Percentiles rank a stretch among this genome's conserved stretches.
phyloP scores from a whole-genome alignment of 106 monocot genomes.

The Dendrobium nobile region DNA sequence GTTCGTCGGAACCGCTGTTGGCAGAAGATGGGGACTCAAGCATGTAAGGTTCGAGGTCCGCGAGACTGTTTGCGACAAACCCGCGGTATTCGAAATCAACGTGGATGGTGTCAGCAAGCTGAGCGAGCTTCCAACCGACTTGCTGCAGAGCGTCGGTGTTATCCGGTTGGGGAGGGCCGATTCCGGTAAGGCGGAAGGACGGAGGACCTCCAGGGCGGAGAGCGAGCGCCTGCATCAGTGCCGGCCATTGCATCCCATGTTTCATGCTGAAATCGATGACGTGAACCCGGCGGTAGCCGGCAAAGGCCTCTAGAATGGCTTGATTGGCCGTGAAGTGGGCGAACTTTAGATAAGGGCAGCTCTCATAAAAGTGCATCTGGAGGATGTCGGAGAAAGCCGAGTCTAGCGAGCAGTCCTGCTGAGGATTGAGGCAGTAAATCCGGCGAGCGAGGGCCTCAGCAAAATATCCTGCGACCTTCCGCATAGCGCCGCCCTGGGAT shows the following conservation, averaged over 20 bases:
- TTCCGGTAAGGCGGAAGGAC: constrained; percentile 72
- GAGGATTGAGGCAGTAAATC: constrained; percentile 32
- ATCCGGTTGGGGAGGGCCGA: constrained; percentile 74
- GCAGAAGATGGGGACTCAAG: constrained; percentile 13
- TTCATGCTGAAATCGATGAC: constrained; percentile 93
- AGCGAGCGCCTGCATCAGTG: constrained; percentile 84
- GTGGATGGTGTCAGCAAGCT: constrained; percentile 65
- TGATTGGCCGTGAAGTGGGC: constrained; percentile 99
- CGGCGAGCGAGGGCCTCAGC: constrained; percentile 66
- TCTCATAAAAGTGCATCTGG: constrained; percentile 94
- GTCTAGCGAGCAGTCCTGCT: constrained; percentile 7
- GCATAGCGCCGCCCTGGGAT: constrained; percentile 66
- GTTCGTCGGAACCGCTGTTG: constrained; percentile 13
- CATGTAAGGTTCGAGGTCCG: constrained; percentile 76
- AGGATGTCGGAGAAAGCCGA: constrained; percentile 53
- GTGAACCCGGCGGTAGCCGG: constrained; percentile 62
- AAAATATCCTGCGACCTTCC: constrained; percentile 81
- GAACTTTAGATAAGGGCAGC: constrained; percentile 93
- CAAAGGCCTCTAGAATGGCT: constrained; percentile 88
- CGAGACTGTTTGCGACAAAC: constrained; percentile 51
- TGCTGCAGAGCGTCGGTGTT: constrained; percentile 62
- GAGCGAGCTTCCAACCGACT: constrained; percentile 79
- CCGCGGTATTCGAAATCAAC: constrained; percentile 73
- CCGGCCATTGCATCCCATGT: constrained; percentile 96
- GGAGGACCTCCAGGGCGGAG: constrained; percentile 86